Base-by-base conservation (phyloP, 495 filamentous ascomycete species). In the Glarea lozoyensis region DNA sequence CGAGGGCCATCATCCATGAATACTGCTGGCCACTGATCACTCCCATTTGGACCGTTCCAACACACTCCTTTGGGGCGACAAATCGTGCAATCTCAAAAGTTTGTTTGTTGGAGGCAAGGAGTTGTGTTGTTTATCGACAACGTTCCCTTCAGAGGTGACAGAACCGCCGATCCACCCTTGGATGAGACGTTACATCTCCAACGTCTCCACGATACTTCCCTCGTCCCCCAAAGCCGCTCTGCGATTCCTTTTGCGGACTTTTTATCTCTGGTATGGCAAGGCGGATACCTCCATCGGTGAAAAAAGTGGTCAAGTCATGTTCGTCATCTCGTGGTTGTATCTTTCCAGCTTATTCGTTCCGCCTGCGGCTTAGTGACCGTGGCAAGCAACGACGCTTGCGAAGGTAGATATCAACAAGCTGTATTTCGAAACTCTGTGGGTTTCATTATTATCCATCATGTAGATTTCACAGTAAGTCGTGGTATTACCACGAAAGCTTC, bases 151-250 rank as follows among this genome's bases (percentile, higher is more conserved):
- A 29, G 25, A 7, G 25, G n/a, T 29, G 43, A 36, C 36, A 39
- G 32, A 46, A 12, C 24, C 45, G 45, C 31, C 31, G 30, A 25
- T 25, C 31, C 2, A 2, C 23, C 45, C 24, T n/a, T n/a, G n/a
- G 39, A 48, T 48, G 45, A 43, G 45, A 48, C 45, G 45, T 48
- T 48, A 48, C 45, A 48, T 48, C 44, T 10, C 42, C 13, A 5
- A 15, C 2, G n/a, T n/a, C 24, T 20, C 35, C 21, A 41, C 17
- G 31, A 31, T 39, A 29, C 35, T 33, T 33, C 15, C 25, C 36
- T 17, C 25, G 21, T 29, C 32, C 17, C 19, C 34, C 25, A 29
- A 7, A n/a, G 7, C 25, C 7, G 7, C 25, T 29, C 25, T n/a
- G 7, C 25, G 25, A 29, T 29, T 29, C 25, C n/a, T n/a, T n/a